phyloP scores from a whole-genome alignment of 2,329 filamentous ascomycete genomes.

The Pestalotiopsis fici region DNA sequence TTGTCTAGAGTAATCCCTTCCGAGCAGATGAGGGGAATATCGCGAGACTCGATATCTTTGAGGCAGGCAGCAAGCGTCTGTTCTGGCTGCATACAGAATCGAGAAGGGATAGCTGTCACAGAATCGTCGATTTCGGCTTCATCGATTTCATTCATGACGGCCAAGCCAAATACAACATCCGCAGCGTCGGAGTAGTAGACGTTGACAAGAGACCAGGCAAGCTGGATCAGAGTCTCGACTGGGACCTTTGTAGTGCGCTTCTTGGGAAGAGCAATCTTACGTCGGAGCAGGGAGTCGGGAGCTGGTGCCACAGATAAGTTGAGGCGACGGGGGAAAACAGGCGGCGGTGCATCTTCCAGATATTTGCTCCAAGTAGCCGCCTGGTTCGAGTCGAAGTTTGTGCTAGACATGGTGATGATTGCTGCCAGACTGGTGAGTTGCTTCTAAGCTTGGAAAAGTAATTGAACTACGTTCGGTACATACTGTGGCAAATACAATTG shows the following conservation, averaged over 20 bases:
- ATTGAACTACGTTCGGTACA: background rate
- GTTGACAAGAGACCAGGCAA: constrained; percentile 9
- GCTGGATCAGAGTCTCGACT: background rate
- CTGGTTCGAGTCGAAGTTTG: background rate
- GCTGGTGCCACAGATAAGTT: background rate
- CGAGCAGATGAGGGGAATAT: background rate
- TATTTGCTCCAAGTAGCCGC: background rate
- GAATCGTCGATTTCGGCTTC: background rate
- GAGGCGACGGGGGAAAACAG: background rate
- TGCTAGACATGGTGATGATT: background rate
- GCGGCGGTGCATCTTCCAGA: background rate
- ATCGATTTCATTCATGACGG: background rate
- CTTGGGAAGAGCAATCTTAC: background rate
- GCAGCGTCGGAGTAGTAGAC: constrained; percentile 10
- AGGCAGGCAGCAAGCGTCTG: background rate
- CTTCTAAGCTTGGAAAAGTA: no score
- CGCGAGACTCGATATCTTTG: background rate
- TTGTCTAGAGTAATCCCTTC: background rate
- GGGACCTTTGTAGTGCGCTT: background rate
- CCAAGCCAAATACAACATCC: constrained; percentile 8
- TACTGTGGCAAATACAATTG: background rate
- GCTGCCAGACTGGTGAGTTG: background rate
- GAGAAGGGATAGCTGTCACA: background rate
- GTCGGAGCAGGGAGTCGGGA: background rate
- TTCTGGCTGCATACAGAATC: constrained; percentile 1